These are phyloP conservation scores for Cryptococcus amylolentus DNA, from an alignment of 1,284 basidiomycete genomes.

Conservation along the genomic window DNA sequence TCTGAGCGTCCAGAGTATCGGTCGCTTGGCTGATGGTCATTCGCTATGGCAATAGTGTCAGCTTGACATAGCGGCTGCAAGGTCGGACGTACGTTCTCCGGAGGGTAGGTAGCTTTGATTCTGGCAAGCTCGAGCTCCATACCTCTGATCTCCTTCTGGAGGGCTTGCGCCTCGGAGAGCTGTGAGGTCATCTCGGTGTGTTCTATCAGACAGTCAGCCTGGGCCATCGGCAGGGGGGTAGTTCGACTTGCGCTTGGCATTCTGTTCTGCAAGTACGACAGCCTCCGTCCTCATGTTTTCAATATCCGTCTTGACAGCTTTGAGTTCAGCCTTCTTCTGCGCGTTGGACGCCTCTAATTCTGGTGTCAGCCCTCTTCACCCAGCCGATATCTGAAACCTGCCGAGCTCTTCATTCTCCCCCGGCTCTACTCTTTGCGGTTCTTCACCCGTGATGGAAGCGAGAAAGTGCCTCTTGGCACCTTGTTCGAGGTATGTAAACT, in stretches of 20 bases:
- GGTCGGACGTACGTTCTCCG: slow-evolving; percentile 44
- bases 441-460: slow-evolving; percentile 72
- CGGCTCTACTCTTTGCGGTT: slow-evolving; percentile 67
- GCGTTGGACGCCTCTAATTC: slow-evolving; percentile 57
- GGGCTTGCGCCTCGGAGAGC: slow-evolving; percentile 57
- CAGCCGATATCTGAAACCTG: slow-evolving; percentile 14
- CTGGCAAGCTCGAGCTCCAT: slow-evolving; percentile 71
- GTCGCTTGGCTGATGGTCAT: slow-evolving; percentile 69
- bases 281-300: slow-evolving; percentile 62
- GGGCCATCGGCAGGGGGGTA: not conserved
- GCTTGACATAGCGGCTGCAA: not conserved
- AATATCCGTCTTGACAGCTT: slow-evolving; percentile 61
- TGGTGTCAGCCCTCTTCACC: not conserved
- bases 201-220: slow-evolving; percentile 17
- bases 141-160: slow-evolving; percentile 72
- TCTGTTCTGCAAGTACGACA: slow-evolving; percentile 39
- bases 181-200: slow-evolving; percentile 37
- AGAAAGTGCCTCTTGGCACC: slow-evolving; percentile 82
- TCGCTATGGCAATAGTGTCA: slow-evolving; percentile 50
- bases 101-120: slow-evolving; percentile 70
- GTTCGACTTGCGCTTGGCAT: slow-evolving; percentile 28
- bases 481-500: slow-evolving; percentile 79
- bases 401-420: slow-evolving; percentile 65
- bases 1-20: slow-evolving; percentile 65
- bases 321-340: slow-evolving; percentile 65